These are phyloP conservation scores for Amaranthus tricolor DNA, from an alignment of 179 eudicot genomes.

Conservation along the genomic window DNA sequence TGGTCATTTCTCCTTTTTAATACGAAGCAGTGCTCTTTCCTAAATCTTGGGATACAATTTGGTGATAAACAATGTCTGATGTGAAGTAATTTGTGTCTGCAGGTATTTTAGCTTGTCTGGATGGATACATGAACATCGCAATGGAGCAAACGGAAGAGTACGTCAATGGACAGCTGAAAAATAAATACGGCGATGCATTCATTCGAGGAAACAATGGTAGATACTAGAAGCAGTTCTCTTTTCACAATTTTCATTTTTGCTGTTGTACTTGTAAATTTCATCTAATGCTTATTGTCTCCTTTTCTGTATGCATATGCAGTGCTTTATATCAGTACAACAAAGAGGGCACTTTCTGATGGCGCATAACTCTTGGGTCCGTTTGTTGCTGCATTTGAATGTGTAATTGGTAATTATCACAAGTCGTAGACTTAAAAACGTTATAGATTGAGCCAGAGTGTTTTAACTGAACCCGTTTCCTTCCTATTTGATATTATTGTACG, in stretches of 20 bases:
- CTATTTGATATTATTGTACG: conserved; percentile 2
- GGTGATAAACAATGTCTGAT: background rate
- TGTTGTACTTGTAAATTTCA: too few species aligned
- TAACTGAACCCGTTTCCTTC: background rate
- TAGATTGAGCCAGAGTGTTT: background rate
- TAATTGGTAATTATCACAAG: background rate
- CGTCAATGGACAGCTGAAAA: conserved; percentile 92
- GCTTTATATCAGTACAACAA: conserved; percentile 83
- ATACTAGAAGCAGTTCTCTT: background rate
- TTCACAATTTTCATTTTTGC: too few species aligned
- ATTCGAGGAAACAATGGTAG: conserved; percentile 96
- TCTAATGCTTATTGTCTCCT: too few species aligned
- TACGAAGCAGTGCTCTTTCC: too few species aligned
- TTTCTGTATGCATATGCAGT: conserved; percentile 42
- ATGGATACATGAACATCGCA: conserved; percentile 97
- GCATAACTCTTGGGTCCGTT: conserved; percentile 36
- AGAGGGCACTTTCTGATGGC: conserved; percentile 73
- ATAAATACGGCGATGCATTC: conserved; percentile 94
- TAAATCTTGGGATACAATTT: too few species aligned
- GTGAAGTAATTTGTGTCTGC: conserved; percentile 9
- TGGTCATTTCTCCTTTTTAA: too few species aligned
- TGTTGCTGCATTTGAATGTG: background rate
- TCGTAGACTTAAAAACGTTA: background rate
- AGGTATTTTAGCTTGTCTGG: conserved; percentile 95
- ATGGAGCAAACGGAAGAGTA: conserved; percentile 99